phyloP scores from a whole-genome alignment of 164 flowering plant genomes.

The Hamamelis virginiana region DNA sequence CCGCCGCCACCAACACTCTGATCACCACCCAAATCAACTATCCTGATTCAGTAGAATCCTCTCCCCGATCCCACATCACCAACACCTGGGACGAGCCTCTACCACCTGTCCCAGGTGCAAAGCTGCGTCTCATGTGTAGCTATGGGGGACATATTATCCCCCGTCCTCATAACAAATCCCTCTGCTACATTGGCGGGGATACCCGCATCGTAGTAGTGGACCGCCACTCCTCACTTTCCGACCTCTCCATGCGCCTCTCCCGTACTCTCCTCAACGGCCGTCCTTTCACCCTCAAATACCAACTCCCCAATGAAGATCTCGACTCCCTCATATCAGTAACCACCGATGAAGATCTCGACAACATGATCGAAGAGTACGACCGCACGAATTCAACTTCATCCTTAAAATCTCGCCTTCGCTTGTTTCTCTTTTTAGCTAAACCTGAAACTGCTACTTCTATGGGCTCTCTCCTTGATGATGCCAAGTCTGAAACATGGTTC shows the following conservation, averaged over 20 bases:
- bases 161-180: conserved; percentile 61
- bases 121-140: conserved; percentile 66
- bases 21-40: conserved; percentile 16
- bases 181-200: conserved; percentile 61
- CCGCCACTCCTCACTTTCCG: conserved; percentile 41
- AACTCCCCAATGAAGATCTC: conserved; percentile 63
- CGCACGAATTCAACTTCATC: conserved; percentile 28
- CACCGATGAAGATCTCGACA: conserved; percentile 55
- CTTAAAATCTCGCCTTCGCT: conserved; percentile 41
- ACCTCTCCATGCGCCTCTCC: conserved; percentile 46
- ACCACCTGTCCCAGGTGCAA: conserved; percentile 33
- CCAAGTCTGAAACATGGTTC: conserved; percentile 84
- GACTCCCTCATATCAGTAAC: conserved; percentile 53
- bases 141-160: conserved; percentile 65
- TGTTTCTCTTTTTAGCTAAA: conserved; percentile 59
- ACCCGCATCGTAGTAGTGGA: conserved; percentile 59
- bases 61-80: conserved; percentile 27
- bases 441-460: conserved; percentile 65
- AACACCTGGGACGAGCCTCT: conserved; percentile 35
- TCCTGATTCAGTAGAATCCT: conserved; percentile 27
- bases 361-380: conserved; percentile 63
- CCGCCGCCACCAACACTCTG: conserved; percentile 16
- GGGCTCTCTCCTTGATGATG: conserved; percentile 63
- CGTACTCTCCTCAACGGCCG: conserved; percentile 49
- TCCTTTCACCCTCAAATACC: conserved; percentile 58